Evolutionary conservation across 192 early-diverging fungal species (phyloP), one percentile per base, ranked within the genome.

Genomic region (Thamnidium elegans): DNA sequence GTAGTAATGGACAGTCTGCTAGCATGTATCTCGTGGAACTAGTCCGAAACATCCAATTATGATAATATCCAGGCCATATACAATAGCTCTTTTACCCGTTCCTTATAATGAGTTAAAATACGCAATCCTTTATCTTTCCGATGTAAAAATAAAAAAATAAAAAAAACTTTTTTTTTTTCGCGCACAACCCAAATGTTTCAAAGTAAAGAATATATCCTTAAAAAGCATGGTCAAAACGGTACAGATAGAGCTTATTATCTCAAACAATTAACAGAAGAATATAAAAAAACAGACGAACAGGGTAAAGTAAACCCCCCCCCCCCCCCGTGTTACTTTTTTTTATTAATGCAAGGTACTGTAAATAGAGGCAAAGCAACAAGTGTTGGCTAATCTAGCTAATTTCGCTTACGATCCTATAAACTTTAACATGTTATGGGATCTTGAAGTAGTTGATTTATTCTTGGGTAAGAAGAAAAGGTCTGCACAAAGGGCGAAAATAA

Each of bases 361-460:
- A 44, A 34, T 58, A 75, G 73, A 70, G 0, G 52, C 65, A 21
- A 62, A 64, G 21, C 65, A 65, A 17, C 64, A 79, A 64, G 55
- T 78, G 14, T 47, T 83, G 20, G 80, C 79, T 15, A 73, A 75
- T 46, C 63, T 83, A 14, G 77, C 67, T 13, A 83, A 83, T 63
- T 83, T 83, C 65, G 77, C 81, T 10, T 83, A 83, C 50, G 81
- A 83, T 65, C 81, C 81, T 17, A 79, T 81, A 45, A 83, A 83
- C 51, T 79, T 79, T 30, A 42, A 67, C 1, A 79, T 56, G 55
- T 45, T 83, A 15, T 74, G 63, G 67, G 36, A 81, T 26, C 31
- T 80, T 20, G 67, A 78, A 26, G 70, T 66, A 19, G 64, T 76
- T n/a, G 63, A 70, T 56, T 34, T 81, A 13, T 81, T 79, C 61